Evolutionary conservation across 371 early-diverging fungal species (phyloP), one percentile per base, ranked within the genome.

Genomic region (Nematocida ironsii): DNA sequence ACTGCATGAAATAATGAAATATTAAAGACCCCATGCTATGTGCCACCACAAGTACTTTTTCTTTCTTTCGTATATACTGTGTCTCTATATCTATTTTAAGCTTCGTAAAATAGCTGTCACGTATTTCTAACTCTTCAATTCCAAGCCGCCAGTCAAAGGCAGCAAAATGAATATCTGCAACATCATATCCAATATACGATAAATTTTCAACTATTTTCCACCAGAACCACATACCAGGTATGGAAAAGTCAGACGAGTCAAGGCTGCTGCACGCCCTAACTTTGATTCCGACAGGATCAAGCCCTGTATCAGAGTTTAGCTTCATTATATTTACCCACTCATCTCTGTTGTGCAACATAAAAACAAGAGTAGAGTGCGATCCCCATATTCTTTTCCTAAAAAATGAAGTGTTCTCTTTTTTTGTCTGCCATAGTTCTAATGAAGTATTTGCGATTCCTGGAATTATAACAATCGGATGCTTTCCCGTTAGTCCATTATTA

Each of bases 171-270:
- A 94, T 47, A 69, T 25, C 61, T 18, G 39, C 48, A 18, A 27
- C 27, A 86, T 94, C 94, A 84, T 94, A 93, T 33, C 94, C 94
- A 58, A 94, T 89, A 0, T 90, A 91, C 16, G 80, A 78, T 62
- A 87, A 73, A 52, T 84, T 68, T 20, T 72, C 68, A n/a, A 92
- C 90, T 33, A 90, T 87, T 62, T 91, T 90, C 62, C 91, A 93
- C 94, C 94, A 93, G 20, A 95, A 91, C 95, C 94, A 94, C 85
- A 92, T 92, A 84, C 94, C 94, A 0, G 93, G 91, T n/a, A 94
- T 89, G 69, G 94, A 90, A 82, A 93, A 95, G 84, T 94, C 94
- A 0, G 93, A 93, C 0, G 94, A 93, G 83, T 94, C 94, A 11
- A 95, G 85, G 0, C 95, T 94, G 82, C 91, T 91, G 0, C 93